Percentiles rank a stretch among this genome's conserved stretches.
These are phyloP conservation scores for Auxenochlorella protothecoides DNA, from an alignment of 139 green algal species.

Conservation along the genomic window DNA sequence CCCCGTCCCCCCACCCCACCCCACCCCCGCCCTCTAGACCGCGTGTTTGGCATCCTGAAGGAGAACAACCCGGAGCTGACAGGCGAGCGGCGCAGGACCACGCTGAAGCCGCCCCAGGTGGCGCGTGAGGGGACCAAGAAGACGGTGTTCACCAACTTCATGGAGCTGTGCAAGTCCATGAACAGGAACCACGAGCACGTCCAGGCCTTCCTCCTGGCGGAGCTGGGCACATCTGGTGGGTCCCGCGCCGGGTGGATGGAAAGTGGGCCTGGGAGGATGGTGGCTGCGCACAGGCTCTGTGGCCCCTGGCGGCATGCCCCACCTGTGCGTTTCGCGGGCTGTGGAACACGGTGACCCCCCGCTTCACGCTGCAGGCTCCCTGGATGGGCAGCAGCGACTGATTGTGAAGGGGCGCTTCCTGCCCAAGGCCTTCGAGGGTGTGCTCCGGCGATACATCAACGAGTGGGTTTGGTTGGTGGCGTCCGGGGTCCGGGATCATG, in stretches of 20 bases:
- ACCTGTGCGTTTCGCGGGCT: constrained; percentile 23
- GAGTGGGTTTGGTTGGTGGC: constrained; percentile 45
- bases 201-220: constrained; percentile 82
- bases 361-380: constrained; percentile 28
- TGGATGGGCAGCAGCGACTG: constrained; percentile 88
- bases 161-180: constrained; percentile 93
- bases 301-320: not conserved
- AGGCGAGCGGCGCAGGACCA: constrained; percentile 83
- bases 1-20: not conserved
- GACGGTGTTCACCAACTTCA: constrained; percentile 99
- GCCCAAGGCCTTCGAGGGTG: constrained; percentile 96
- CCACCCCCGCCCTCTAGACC: constrained; percentile 35
- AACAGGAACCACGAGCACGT: constrained; percentile 71
- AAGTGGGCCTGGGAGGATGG: not conserved
- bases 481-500: too few species aligned
- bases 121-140: constrained; percentile 98
- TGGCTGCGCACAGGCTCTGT: not conserved
- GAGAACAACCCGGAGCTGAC: constrained; percentile 97
- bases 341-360: too few species aligned
- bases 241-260: not conserved
- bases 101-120: constrained; percentile 95
- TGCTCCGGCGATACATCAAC: constrained; percentile 93
- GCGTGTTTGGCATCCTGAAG: constrained; percentile 92
- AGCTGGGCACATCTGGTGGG: constrained; percentile 89
- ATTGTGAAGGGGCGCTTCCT: constrained; percentile 95